Evolutionary conservation across 805 yeast genomes (phyloP).

Genomic region (Wickerhamomyces rabaulensis): DNA sequence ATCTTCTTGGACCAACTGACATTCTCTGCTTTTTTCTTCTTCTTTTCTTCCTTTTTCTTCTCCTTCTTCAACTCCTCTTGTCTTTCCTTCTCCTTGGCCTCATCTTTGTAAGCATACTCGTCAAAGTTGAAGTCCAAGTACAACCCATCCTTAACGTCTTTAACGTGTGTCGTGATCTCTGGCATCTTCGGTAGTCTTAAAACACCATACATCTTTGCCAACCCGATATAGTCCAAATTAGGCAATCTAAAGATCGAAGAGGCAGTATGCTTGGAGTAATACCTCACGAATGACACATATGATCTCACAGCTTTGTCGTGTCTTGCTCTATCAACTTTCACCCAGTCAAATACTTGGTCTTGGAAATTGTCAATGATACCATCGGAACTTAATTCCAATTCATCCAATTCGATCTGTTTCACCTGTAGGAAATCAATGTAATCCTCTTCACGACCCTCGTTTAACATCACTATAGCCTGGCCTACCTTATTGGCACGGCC

Average conservation of each 20-base stretch:
- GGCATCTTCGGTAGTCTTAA: constrained; percentile 93
- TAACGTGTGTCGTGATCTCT: constrained; percentile 54
- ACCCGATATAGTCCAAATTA: constrained; percentile 61
- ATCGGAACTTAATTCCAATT: constrained; percentile 24
- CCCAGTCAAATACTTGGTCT: constrained; percentile 39
- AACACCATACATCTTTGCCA: constrained; percentile 76
- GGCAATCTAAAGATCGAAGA: constrained; percentile 78
- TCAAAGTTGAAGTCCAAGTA: constrained; percentile 65
- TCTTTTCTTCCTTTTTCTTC: constrained; percentile 27
- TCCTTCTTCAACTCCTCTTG: constrained; percentile 48
- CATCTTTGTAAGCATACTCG: constrained; percentile 57
- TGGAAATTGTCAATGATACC: constrained; percentile 11
- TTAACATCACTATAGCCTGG: constrained; percentile 68
- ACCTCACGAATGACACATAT: constrained; percentile 76
- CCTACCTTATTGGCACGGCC: constrained; percentile 90
- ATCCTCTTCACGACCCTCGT: constrained; percentile 73
- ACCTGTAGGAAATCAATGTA: constrained; percentile 78
- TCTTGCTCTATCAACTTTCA: constrained; percentile 67
- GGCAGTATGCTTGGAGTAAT: constrained; percentile 85
- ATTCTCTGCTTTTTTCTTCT: constrained; percentile 22
- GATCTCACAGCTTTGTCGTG: constrained; percentile 79
- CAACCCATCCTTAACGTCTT: constrained; percentile 64
- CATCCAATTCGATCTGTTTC: constrained; percentile 50
- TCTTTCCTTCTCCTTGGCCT: constrained; percentile 58
- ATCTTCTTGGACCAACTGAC: constrained; percentile 34